Conservation (phyloP, 2,329 filamentous ascomycete genomes). For the Alternaria brassicicola region DNA sequence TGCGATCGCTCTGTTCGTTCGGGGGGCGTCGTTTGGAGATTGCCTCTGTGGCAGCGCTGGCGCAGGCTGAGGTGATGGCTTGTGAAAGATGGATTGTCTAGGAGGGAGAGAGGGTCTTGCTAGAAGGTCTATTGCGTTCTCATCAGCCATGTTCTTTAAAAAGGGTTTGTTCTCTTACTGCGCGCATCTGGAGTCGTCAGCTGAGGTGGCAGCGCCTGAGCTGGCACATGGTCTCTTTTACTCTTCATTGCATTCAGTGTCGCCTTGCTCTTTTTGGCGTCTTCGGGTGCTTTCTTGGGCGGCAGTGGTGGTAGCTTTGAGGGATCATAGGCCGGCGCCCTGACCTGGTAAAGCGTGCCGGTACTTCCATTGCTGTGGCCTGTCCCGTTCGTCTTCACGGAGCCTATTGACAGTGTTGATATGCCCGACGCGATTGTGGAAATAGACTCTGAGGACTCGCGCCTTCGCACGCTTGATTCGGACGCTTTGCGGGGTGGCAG, state of each 20-base stretch:
- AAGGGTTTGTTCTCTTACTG: background rate
- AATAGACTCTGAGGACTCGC: constrained; percentile 55
- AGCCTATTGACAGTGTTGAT: constrained; percentile 58
- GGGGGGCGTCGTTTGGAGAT: constrained; percentile 11
- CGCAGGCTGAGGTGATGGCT: constrained; percentile 18
- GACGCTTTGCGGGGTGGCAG: constrained; percentile 54
- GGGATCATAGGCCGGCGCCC: constrained; percentile 64
- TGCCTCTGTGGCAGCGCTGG: constrained; percentile 26
- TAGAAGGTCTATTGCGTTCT: constrained; percentile 17
- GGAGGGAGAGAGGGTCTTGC: constrained; percentile 30
- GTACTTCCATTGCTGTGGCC: constrained; percentile 41
- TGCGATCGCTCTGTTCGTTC: constrained; percentile 20
- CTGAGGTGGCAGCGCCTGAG: constrained; percentile 35
- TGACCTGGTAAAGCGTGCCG: constrained; percentile 49
- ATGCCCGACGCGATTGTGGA: constrained; percentile 57
- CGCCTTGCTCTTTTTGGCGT: constrained; percentile 48
- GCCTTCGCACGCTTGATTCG: constrained; percentile 43
- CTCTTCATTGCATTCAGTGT: constrained; percentile 49
- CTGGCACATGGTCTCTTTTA: constrained; percentile 32
- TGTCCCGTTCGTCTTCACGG: constrained; percentile 51
- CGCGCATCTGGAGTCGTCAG: constrained; percentile 34
- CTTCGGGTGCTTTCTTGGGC: constrained; percentile 54
- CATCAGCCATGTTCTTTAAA: background rate
- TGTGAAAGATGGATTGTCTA: constrained; percentile 18
- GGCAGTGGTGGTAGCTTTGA: constrained; percentile 61